Conservation (phyloP, 768 basidiomycete genomes). For the Termitomyces sp. region DNA sequence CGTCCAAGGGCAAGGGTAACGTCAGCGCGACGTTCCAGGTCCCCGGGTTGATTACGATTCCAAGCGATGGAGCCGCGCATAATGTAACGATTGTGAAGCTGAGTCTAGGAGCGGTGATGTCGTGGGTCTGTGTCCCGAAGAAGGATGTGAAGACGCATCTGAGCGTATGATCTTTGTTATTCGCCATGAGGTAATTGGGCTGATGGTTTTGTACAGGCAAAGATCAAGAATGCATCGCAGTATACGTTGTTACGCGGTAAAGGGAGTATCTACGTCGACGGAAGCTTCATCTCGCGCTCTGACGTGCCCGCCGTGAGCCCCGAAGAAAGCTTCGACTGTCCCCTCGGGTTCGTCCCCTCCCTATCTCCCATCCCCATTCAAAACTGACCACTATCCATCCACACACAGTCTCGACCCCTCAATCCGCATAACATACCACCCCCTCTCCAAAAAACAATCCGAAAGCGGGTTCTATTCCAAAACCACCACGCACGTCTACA, state of each 20-base stretch:
- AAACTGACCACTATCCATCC: neutral
- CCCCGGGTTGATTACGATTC: conserved; percentile 21
- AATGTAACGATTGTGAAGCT: conserved; percentile 26
- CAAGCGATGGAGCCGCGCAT: conserved; percentile 21
- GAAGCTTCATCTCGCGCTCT: conserved; percentile 25
- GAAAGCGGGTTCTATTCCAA: conserved; percentile 22
- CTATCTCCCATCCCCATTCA: neutral
- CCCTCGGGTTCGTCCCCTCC: conserved; percentile 20
- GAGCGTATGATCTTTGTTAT: conserved; percentile 14
- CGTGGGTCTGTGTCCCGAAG: conserved; percentile 27
- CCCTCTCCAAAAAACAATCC: conserved; percentile 18
- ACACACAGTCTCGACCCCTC: conserved; percentile 20
- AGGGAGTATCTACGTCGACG: conserved; percentile 25
- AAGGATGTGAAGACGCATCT: conserved; percentile 20
- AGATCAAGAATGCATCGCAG: conserved; percentile 25
- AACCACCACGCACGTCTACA: conserved; percentile 16
- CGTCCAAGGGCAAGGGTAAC: conserved; percentile 15
- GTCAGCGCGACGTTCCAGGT: conserved; percentile 26
- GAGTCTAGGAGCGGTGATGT: conserved; percentile 17
- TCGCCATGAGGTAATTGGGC: neutral
- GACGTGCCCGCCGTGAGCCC: conserved; percentile 22
- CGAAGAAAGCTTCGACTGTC: conserved; percentile 26
- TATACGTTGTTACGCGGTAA: conserved; percentile 20
- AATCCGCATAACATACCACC: conserved; percentile 24
- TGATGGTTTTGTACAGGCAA: conserved; percentile 14